Evolutionary conservation across 306 rosid species (phyloP).

Genomic region (Macrotyloma uniflorum): DNA sequence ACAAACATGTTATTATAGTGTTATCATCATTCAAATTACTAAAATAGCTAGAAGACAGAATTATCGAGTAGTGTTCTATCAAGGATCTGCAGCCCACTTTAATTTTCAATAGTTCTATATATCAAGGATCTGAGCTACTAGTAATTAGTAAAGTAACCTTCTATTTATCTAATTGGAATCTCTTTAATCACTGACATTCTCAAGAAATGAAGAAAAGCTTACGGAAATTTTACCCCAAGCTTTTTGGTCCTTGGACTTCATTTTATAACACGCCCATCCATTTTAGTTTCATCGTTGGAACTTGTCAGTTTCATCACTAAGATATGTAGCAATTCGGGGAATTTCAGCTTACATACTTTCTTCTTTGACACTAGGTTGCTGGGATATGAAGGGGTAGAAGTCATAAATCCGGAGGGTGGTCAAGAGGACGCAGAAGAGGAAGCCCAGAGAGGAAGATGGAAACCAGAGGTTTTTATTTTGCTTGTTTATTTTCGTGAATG

Average conservation of each 20-base stretch:
- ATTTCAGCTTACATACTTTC: constrained; percentile 24
- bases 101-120: not conserved
- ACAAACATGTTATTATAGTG: not conserved
- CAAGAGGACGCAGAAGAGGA: constrained; percentile 92
- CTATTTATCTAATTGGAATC: not conserved
- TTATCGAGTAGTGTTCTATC: not conserved
- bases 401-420: constrained; percentile 95
- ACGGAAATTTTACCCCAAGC: not conserved
- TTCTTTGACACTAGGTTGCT: constrained; percentile 55
- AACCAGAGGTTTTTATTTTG: constrained; percentile 62
- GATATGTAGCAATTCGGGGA: constrained; percentile 5
- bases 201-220: not conserved
- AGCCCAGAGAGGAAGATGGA: constrained; percentile 96
- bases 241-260: not conserved
- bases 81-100: not conserved
- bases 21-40: not conserved
- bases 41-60: not conserved
- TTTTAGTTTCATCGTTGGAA: not conserved
- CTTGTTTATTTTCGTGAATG: not conserved
- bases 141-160: not conserved
- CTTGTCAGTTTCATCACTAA: constrained; percentile 4
- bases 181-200: not conserved
- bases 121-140: constrained; percentile 11
- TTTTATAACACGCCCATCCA: not conserved
- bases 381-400: constrained; percentile 92